Evolutionary conservation across 192 early-diverging fungal species (phyloP).

Genomic region (Powellomyces hirtus): DNA sequence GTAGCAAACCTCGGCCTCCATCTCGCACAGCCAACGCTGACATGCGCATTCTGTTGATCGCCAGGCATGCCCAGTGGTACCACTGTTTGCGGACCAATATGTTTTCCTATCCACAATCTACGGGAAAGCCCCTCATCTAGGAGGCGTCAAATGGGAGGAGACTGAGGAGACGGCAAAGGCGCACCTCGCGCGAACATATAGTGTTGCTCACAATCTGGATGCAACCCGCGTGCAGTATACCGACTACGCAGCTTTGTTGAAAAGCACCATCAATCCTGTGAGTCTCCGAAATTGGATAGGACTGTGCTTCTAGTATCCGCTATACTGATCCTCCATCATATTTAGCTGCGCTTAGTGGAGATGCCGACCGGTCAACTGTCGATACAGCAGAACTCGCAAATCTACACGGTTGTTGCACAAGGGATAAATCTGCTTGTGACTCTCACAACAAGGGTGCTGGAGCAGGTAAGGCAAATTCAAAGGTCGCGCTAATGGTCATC

Average conservation of each 20-base stretch:
- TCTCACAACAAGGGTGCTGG: constrained; percentile 33
- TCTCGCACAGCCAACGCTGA: no score
- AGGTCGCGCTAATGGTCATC: not conserved
- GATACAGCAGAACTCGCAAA: not conserved
- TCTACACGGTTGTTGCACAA: constrained; percentile 29
- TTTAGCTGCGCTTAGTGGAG: no score
- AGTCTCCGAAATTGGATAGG: no score
- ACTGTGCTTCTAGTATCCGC: no score
- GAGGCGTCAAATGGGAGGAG: constrained; percentile 29
- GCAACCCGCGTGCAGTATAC: constrained; percentile 13
- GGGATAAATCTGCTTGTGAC: constrained; percentile 29
- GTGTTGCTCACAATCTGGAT: constrained; percentile 18
- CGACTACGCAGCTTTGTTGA: constrained; percentile 21
- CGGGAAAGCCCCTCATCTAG: constrained; percentile 46
- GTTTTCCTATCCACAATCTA: constrained; percentile 39
- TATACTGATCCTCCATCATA: no score
- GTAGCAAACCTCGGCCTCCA: constrained; percentile 6
- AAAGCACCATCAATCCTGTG: constrained; percentile 15
- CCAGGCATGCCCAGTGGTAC: constrained; percentile 43
- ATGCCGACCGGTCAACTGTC: no score
- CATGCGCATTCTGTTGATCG: not conserved
- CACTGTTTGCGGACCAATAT: constrained; percentile 47
- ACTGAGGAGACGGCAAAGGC: constrained; percentile 12
- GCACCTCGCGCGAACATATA: constrained; percentile 17
- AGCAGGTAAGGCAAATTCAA: constrained; percentile 32